These are phyloP conservation scores for Penicillium pulvis DNA, from an alignment of 495 filamentous ascomycete species.

Conservation along the genomic window DNA sequence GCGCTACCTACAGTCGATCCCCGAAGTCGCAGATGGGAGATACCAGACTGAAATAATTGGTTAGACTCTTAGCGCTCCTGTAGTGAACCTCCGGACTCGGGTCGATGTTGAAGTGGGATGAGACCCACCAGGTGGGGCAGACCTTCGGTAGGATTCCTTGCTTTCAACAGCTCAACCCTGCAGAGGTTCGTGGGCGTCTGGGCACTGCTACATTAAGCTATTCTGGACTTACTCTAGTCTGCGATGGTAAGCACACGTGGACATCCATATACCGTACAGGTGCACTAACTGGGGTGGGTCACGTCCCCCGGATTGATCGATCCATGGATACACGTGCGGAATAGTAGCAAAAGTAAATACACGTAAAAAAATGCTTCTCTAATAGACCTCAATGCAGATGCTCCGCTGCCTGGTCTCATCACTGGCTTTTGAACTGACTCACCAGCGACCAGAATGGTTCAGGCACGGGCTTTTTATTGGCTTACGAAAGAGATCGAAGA, in stretches of 20 bases:
- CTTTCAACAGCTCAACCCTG: not conserved
- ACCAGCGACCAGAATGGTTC: not conserved
- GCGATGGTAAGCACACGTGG: not conserved
- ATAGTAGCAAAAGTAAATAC: not conserved
- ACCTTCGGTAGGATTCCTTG: slow-evolving; percentile 2
- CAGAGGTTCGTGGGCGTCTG: not conserved
- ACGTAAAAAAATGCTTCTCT: not conserved
- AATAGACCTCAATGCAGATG: no score
- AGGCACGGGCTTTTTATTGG: not conserved
- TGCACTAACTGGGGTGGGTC: not conserved
- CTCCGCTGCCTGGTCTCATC: no score
- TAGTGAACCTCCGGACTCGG: not conserved
- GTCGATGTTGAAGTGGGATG: slow-evolving; percentile 1
- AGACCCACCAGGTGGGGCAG: slow-evolving; percentile 8
- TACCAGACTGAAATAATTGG: not conserved
- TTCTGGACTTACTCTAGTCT: not conserved
- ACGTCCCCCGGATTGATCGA: not conserved
- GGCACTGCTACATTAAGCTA: not conserved
- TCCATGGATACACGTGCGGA: not conserved
- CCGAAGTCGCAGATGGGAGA: not conserved
- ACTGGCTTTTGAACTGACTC: not conserved
- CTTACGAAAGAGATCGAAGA: no score
- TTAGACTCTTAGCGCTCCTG: not conserved
- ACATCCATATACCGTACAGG: no score
- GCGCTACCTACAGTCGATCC: not conserved